phyloP scores from a whole-genome alignment of 495 filamentous ascomycete species.

The Daldinia caldariorum region DNA sequence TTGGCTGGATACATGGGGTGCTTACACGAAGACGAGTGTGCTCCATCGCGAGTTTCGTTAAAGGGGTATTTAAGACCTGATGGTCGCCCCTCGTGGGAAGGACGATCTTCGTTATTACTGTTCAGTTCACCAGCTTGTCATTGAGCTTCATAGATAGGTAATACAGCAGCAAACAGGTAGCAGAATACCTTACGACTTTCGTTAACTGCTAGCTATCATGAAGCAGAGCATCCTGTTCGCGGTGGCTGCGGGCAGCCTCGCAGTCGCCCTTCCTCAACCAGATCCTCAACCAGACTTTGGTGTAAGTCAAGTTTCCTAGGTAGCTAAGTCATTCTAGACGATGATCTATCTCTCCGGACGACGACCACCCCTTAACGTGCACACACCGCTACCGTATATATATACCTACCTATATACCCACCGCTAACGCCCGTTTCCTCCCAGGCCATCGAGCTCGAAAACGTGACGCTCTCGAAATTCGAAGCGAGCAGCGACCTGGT shows the following conservation, averaged over 20 bases:
- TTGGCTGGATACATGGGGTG: neutral
- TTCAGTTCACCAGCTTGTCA: neutral
- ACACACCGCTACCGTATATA: neutral
- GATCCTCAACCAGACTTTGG: neutral
- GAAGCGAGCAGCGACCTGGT: neutral
- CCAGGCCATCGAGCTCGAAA: conserved; percentile 1
- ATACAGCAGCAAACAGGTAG: neutral
- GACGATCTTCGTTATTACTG: neutral
- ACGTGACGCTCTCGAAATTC: neutral
- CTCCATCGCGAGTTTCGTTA: neutral
- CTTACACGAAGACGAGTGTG: neutral
- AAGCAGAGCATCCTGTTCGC: neutral
- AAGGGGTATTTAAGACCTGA: neutral
- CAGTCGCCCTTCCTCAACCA: neutral
- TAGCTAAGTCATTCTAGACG: neutral
- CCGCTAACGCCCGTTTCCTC: neutral
- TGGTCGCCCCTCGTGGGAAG: neutral
- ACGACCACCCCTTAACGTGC: neutral
- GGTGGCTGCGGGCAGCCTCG: neutral
- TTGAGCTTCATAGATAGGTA: neutral
- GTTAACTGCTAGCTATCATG: neutral
- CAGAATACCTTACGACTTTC: neutral
- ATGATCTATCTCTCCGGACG: neutral
- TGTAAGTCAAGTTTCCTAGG: neutral
- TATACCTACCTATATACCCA: neutral